Evolutionary conservation across 2,329 filamentous ascomycete genomes (phyloP).

Genomic region (Ceratocystis colombiana): DNA sequence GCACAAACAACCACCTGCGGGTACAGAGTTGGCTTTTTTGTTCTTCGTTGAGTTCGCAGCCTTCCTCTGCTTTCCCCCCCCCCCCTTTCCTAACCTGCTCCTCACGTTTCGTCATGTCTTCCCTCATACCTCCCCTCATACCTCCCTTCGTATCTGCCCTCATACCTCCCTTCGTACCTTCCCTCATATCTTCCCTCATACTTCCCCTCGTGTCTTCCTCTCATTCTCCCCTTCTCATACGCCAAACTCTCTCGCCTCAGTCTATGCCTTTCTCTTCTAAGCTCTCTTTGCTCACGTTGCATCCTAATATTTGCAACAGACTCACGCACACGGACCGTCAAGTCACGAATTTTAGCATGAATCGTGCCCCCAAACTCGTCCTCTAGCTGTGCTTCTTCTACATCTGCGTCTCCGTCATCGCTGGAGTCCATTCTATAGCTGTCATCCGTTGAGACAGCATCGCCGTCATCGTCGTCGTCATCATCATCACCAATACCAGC

Average conservation of each 20-base stretch:
- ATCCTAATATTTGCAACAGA: neutral
- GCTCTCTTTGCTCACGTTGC: constrained; percentile 9
- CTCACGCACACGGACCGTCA: constrained; percentile 16
- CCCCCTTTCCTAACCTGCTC: neutral
- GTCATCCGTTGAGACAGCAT: constrained; percentile 15
- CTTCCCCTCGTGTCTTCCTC: neutral
- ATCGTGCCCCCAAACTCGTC: constrained; percentile 18
- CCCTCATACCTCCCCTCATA: neutral
- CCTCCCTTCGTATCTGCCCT: neutral
- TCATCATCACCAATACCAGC: neutral
- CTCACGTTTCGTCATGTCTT: neutral
- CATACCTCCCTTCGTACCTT: neutral
- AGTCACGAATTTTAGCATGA: constrained; percentile 20
- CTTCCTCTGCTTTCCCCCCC: neutral
- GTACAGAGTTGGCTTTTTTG: too few species aligned
- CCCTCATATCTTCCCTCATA: neutral
- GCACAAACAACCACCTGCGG: too few species aligned
- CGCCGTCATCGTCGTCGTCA: constrained; percentile 15
- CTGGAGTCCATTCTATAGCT: constrained; percentile 12
- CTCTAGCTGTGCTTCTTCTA: constrained; percentile 28
- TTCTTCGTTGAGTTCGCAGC: neutral
- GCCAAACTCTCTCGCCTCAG: constrained; percentile 1
- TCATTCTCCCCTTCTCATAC: neutral
- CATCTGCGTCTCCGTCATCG: constrained; percentile 15
- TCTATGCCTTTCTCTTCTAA: neutral